Percentiles rank a stretch among this genome's conserved stretches.
phyloP scores from a whole-genome alignment of 495 filamentous ascomycete species.

The Xylaria intraflava region DNA sequence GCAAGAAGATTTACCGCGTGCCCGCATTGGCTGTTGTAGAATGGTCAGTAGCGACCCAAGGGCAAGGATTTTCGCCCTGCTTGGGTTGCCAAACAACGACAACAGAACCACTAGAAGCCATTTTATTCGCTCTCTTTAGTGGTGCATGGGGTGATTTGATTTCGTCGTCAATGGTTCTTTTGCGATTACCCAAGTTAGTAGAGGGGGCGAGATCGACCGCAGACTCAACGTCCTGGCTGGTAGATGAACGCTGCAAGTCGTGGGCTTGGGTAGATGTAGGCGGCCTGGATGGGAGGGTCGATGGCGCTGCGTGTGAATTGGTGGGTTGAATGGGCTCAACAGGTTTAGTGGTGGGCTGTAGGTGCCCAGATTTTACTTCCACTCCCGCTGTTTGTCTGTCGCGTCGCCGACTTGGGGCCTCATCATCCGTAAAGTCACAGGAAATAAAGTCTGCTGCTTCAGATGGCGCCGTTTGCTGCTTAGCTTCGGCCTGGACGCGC shows the following conservation, averaged over 20 bases:
- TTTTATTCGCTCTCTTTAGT: constrained; percentile 40
- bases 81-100: constrained; percentile 50
- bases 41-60: constrained; percentile 55
- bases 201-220: constrained; percentile 23
- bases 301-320: background rate
- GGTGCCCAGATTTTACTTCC: background rate
- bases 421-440: constrained; percentile 56
- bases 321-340: background rate
- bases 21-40: constrained; percentile 37
- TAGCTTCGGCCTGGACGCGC: constrained; percentile 46
- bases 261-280: background rate
- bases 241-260: background rate
- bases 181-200: constrained; percentile 42
- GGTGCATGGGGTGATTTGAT: constrained; percentile 47
- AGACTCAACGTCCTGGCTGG: background rate
- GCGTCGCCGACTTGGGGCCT: background rate
- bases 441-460: constrained; percentile 74
- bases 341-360: background rate
- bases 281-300: constrained; percentile 15
- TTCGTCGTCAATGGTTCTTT: constrained; percentile 64
- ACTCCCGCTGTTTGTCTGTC: background rate
- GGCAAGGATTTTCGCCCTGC: constrained; percentile 39
- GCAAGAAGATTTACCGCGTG: constrained; percentile 41
- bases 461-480: constrained; percentile 52
- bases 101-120: constrained; percentile 41